phyloP scores from a whole-genome alignment of 2,329 filamentous ascomycete genomes.

The Epichloe sibirici region DNA sequence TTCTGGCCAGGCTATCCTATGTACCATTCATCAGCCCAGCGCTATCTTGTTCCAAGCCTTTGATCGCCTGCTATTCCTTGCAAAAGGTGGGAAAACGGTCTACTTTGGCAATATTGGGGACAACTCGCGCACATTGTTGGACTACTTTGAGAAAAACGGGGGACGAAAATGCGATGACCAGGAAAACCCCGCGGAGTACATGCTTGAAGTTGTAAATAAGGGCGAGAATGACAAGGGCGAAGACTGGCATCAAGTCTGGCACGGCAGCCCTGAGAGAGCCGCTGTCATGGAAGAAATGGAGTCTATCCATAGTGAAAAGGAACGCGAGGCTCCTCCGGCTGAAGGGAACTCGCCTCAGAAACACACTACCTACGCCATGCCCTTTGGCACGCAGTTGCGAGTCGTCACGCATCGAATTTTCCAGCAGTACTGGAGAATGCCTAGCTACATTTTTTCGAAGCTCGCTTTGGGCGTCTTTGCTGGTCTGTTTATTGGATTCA shows the following conservation, averaged over 20 bases:
- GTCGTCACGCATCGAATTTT: conserved; percentile 59
- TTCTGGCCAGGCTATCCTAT: conserved; percentile 39
- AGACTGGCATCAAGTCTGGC: conserved; percentile 62
- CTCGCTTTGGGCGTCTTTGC: conserved; percentile 44
- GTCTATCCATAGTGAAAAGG: conserved; percentile 41
- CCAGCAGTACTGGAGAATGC: conserved; percentile 75
- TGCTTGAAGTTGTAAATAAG: conserved; percentile 44
- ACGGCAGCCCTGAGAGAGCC: conserved; percentile 36
- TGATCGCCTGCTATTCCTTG: conserved; percentile 51
- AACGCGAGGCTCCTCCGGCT: conserved; percentile 1
- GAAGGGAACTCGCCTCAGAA: conserved; percentile 10
- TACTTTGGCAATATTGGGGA: conserved; percentile 58
- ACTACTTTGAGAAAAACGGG: conserved; percentile 55
- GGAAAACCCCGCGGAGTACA: conserved; percentile 67
- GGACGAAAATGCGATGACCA: conserved; percentile 44
- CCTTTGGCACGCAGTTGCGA: conserved; percentile 52
- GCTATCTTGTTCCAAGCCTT: conserved; percentile 42
- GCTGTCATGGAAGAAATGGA: conserved; percentile 50
- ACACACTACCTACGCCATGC: conserved; percentile 64
- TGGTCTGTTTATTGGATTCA: conserved; percentile 63
- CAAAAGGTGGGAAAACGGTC: conserved; percentile 51
- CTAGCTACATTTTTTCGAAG: conserved; percentile 68
- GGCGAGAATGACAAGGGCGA: conserved; percentile 24
- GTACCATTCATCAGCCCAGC: conserved; percentile 43
- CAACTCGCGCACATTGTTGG: conserved; percentile 42